Percentiles rank a stretch among this genome's conserved stretches.
These are phyloP conservation scores for Aspergillus cavernicola DNA, from an alignment of 495 filamentous ascomycete genomes.

Conservation along the genomic window DNA sequence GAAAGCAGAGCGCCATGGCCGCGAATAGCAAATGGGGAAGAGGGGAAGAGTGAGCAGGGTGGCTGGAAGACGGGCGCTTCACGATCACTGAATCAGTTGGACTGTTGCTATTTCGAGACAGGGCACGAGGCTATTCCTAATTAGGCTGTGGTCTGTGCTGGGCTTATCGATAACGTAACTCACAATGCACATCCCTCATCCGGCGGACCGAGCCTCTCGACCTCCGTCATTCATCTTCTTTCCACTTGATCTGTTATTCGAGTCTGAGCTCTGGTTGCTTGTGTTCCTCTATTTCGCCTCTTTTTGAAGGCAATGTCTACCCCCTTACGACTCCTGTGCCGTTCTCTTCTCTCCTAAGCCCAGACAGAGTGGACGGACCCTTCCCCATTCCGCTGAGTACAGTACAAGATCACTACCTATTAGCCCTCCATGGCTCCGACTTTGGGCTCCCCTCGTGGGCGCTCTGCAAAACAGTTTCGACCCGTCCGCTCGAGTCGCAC, in stretches of 20 bases:
- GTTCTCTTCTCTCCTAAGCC: not conserved
- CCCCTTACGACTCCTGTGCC: not conserved
- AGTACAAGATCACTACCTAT: constrained; percentile 19
- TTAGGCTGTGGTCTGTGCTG: constrained; percentile 24
- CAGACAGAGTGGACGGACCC: too few relatives aligned
- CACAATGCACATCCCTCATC: too few relatives aligned
- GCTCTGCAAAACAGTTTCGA: constrained; percentile 24
- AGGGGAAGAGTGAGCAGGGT: constrained; percentile 15
- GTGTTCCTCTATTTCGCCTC: constrained; percentile 21
- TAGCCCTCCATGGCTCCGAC: constrained; percentile 25
- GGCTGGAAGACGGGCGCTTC: constrained; percentile 24
- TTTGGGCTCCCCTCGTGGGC: constrained; percentile 17
- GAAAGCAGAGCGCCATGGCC: constrained; percentile 14
- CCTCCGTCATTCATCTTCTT: constrained; percentile 3
- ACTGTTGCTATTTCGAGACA: constrained; percentile 28
- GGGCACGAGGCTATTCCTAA: constrained; percentile 12
- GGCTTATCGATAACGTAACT: constrained; percentile 26
- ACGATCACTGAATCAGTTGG: constrained; percentile 18
- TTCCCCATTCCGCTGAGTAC: constrained; percentile 3
- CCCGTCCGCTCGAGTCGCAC: constrained; percentile 41
- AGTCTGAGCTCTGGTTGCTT: not conserved
- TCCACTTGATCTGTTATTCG: not conserved
- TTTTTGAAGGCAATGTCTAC: constrained; percentile 7
- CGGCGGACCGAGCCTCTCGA: not conserved
- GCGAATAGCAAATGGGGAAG: constrained; percentile 9